These are phyloP conservation scores for Schizophyllum commune DNA, from an alignment of 1,284 basidiomycete genomes.

Conservation along the genomic window DNA sequence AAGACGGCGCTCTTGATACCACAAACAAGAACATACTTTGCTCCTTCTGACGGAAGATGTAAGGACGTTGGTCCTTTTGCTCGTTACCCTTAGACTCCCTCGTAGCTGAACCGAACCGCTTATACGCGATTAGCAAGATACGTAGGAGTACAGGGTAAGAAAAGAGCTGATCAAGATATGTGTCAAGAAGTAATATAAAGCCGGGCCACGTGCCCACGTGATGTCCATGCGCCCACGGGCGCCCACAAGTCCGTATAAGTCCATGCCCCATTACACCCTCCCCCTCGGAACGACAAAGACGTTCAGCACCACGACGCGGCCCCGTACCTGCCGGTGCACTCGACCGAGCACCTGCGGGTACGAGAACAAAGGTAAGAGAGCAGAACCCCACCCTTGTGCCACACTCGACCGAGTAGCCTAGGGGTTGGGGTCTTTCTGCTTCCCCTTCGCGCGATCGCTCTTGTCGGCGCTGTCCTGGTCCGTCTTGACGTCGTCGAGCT, in stretches of 20 bases:
- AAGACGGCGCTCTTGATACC: neutral
- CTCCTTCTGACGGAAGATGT: neutral
- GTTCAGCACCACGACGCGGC: neutral
- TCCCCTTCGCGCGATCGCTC: neutral
- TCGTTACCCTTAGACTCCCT: neutral
- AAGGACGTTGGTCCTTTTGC: neutral
- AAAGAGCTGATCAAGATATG: neutral
- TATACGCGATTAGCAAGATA: neutral
- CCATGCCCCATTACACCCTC: neutral
- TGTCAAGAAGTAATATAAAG: neutral
- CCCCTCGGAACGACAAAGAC: neutral
- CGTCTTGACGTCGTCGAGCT: neutral
- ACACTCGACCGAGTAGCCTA: neutral
- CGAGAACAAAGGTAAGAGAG: neutral
- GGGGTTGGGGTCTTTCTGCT: neutral
- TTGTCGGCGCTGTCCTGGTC: neutral
- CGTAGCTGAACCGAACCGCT: neutral
- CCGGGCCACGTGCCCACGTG: neutral
- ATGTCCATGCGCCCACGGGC: neutral
- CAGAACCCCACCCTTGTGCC: neutral
- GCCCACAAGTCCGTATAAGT: neutral
- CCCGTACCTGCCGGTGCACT: too few species aligned
- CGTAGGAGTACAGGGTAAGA: neutral
- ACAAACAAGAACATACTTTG: neutral
- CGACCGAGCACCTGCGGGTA: neutral